These are phyloP conservation scores for Lipomyces yamadae DNA, from an alignment of 805 yeast genomes.

Conservation along the genomic window DNA sequence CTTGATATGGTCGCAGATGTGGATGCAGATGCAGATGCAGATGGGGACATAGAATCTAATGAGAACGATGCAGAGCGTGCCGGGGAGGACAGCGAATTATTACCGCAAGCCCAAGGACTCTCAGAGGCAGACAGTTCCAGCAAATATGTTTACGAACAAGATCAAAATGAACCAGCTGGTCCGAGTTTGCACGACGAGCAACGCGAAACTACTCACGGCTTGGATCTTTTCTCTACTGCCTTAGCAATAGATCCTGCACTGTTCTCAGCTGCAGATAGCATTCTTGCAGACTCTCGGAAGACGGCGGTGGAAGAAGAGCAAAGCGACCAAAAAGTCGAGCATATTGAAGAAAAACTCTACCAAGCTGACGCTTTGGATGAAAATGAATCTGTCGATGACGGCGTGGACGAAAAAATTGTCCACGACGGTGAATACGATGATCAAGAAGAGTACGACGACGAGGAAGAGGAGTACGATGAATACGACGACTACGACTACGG, in stretches of 20 bases:
- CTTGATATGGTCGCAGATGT: background rate
- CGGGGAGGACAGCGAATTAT: background rate
- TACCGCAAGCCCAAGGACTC: conserved; percentile 5
- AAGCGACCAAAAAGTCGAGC: background rate
- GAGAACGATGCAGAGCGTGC: background rate
- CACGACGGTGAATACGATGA: background rate
- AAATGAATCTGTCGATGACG: conserved; percentile 17
- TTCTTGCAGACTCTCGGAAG: conserved; percentile 3
- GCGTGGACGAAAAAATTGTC: conserved; percentile 14
- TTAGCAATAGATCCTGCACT: conserved; percentile 23
- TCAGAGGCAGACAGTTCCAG: background rate
- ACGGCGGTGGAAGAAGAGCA: background rate
- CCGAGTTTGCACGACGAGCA: background rate
- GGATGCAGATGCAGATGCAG: background rate
- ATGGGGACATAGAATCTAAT: background rate
- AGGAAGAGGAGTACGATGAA: background rate
- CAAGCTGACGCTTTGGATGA: conserved; percentile 1
- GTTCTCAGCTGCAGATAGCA: conserved; percentile 7
- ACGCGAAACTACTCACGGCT: background rate
- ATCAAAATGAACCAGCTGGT: background rate
- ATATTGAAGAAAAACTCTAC: background rate
- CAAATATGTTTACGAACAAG: conserved; percentile 6
- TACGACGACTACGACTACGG: conserved; percentile 4
- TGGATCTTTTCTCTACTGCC: background rate
- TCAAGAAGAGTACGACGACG: conserved; percentile 5